Conservation (phyloP, 192 early-diverging fungal species). For the Globomyces pollinis-pini region DNA sequence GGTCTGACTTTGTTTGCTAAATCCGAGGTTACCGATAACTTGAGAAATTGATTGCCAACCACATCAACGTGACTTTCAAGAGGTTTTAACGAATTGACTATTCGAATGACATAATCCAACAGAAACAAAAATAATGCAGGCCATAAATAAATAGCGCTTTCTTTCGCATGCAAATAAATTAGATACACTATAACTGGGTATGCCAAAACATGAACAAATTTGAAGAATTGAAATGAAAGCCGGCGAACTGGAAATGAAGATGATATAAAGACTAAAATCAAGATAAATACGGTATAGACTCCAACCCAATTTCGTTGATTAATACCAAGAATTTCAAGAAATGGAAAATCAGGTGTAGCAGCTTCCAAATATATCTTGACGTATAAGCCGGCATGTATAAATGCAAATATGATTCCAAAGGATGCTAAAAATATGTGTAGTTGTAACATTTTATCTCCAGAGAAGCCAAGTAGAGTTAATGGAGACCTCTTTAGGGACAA, state of each 20-base stretch:
- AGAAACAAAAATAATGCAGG: neutral
- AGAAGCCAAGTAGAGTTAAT: neutral
- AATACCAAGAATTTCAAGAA: no score
- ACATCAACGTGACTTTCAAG: no score
- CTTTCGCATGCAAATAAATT: neutral
- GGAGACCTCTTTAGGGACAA: neutral
- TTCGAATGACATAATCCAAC: neutral
- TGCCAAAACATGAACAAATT: neutral
- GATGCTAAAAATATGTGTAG: neutral
- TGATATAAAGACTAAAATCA: neutral
- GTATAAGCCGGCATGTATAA: neutral
- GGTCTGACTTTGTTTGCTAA: neutral
- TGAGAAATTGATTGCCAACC: neutral
- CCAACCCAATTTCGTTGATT: no score
- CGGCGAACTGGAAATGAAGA: neutral
- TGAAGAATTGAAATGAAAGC: neutral
- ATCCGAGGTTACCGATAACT: neutral
- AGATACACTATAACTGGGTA: neutral
- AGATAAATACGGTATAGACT: no score
- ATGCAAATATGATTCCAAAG: neutral
- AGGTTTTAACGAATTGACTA: neutral
- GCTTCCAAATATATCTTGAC: no score
- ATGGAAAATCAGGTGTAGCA: no score
- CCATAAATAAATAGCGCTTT: neutral
- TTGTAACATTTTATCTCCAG: neutral